Conservation (phyloP, 2,329 filamentous ascomycete species). For the Hymenoscyphus infarciens region DNA sequence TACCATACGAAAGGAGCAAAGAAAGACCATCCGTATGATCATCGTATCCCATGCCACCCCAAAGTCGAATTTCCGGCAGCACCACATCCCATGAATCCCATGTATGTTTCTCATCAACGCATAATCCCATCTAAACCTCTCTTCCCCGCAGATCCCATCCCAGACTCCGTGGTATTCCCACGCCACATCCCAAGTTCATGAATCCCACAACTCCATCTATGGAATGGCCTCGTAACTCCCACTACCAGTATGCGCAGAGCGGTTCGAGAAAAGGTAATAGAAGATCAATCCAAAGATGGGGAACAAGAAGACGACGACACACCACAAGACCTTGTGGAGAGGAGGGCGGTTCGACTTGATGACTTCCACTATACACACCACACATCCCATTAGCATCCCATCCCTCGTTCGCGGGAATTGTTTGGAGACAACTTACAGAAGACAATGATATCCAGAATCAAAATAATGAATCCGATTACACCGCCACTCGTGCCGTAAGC, state of each 20-base stretch:
- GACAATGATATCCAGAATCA: conserved; percentile 60
- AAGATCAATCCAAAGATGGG: conserved; percentile 58
- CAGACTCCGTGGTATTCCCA: not conserved
- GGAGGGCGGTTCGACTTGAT: conserved; percentile 59
- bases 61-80: not conserved
- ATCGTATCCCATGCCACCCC: not conserved
- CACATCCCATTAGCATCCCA: not conserved
- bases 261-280: conserved; percentile 64
- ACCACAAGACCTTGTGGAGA: conserved; percentile 58
- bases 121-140: not conserved
- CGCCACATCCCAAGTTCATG: not conserved
- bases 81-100: not conserved
- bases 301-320: conserved; percentile 61
- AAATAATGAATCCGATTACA: conserved; percentile 56
- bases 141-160: not conserved
- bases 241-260: conserved; percentile 49
- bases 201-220: not conserved
- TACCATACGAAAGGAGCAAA: not conserved
- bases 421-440: conserved; percentile 49
- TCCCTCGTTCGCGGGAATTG: not conserved
- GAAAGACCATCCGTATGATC: not conserved
- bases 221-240: conserved; percentile 49
- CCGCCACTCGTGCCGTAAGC: conserved; percentile 60
- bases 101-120: not conserved
- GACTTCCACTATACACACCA: conserved; percentile 52